Base-by-base conservation (phyloP, 1,139 yeast genomes). In the Magnusiomyces fungicola region DNA sequence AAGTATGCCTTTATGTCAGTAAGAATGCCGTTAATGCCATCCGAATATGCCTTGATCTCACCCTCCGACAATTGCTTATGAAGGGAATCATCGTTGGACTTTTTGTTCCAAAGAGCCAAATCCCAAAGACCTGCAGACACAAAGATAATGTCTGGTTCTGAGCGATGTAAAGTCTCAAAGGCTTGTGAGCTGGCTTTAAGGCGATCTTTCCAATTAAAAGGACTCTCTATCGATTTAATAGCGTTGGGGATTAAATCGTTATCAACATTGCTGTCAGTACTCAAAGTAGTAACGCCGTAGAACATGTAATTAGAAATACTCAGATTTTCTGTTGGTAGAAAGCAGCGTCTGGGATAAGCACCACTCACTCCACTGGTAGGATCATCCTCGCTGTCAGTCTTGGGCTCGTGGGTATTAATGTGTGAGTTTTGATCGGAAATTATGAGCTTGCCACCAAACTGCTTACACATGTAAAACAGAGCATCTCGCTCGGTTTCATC, bases 401-500 rank as follows among this genome's bases (percentile, higher is more conserved):
- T 39, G 1, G 12, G 29, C 10, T 49, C 33, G 5, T 34, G 22
- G 6, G 43, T 12, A 22, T 44, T 41, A 27, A 37, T 32, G 29
- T 46, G 49, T 12, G 52, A 48, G 34, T 43, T 47, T 34, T 46
- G 54, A 21, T 43, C 47, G 5, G 56, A 45, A 10, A 52, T 45
- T 14, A 41, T 46, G 33, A 49, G 40, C 10, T 48, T 40, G 6
- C 53, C 50, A 1, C 45, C 45, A 16, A 54, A 37, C 37, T 51
- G 29, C 6, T 37, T 34, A 36, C 56, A 54, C 23, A 53, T 38
- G n/a, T 45, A 40, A 9, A 50, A 53, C 12, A 52, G 39, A n/a
- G 45, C 38, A 18, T 51, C 48, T 18, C 56, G 29, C 19, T 54
- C 56, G 2, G 51, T 49, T 12, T 54, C 50, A 34, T 53, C 56